These are phyloP conservation scores for Calonectria naviculata DNA, from an alignment of 2,329 filamentous ascomycete species.

Conservation along the genomic window DNA sequence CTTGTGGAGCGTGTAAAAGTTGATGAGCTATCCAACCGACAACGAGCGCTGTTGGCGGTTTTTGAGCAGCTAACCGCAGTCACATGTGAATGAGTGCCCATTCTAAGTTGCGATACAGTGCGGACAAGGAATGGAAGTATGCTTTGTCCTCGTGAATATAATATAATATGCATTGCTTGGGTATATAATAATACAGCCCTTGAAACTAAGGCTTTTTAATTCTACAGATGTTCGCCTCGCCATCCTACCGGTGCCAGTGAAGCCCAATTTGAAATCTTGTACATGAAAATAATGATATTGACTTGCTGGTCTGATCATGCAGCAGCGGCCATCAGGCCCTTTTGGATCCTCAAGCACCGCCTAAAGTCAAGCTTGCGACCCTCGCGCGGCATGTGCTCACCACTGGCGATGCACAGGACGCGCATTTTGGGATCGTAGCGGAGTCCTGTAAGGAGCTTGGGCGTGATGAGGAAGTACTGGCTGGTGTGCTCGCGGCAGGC, in stretches of 20 bases:
- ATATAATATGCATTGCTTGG: neutral
- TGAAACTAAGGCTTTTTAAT: neutral
- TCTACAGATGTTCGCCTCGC: neutral
- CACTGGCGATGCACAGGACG: constrained; percentile 92
- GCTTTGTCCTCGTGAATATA: neutral
- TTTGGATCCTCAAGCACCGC: constrained; percentile 57
- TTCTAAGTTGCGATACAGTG: neutral
- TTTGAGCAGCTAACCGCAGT: neutral
- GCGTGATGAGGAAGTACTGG: constrained; percentile 97
- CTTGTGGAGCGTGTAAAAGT: neutral
- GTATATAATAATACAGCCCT: neutral
- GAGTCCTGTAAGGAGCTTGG: constrained; percentile 88
- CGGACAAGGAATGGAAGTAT: neutral
- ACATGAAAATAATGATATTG: neutral
- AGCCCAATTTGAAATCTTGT: neutral
- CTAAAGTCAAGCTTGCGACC: constrained; percentile 62
- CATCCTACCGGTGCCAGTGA: no score
- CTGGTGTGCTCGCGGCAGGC: constrained; percentile 85
- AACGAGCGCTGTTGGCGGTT: neutral
- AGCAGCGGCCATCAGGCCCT: constrained; percentile 49
- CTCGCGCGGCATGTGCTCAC: constrained; percentile 75
- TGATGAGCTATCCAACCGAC: no score
- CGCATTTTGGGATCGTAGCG: constrained; percentile 93
- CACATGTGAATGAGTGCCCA: neutral
- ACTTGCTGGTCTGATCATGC: constrained; percentile 16